A percentile compares a stretch with the other conserved stretches of the same genome.
Evolutionary conservation across 2,329 filamentous ascomycete genomes (phyloP).

Genomic region (Cladobotryum protrusum): DNA sequence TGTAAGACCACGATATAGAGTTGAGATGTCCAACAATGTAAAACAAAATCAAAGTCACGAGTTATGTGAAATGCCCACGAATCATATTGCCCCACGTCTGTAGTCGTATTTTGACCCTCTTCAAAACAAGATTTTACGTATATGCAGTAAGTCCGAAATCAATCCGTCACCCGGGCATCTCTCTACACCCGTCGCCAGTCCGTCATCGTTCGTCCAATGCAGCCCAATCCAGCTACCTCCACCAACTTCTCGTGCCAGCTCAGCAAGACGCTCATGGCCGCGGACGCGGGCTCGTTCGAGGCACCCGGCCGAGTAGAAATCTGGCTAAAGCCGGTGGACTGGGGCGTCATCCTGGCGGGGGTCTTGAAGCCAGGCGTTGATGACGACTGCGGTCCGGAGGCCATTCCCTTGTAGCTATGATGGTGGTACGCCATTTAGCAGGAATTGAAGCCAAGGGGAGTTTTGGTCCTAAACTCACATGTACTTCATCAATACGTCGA

Average conservation of each 20-base stretch:
- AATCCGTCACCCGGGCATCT: not conserved
- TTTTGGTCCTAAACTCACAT: slow-evolving; percentile 52
- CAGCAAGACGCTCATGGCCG: slow-evolving; percentile 91
- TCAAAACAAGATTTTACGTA: no score
- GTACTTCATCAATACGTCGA: slow-evolving; percentile 97
- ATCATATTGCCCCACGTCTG: not conserved
- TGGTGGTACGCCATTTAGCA: not conserved
- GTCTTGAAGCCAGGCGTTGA: slow-evolving; percentile 34
- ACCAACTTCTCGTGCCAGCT: slow-evolving; percentile 99
- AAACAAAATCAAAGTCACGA: no score
- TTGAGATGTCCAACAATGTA: no score
- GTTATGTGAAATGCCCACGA: not conserved
- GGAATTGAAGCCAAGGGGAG: not conserved
- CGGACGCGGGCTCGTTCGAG: slow-evolving; percentile 63
- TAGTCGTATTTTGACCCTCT: not conserved
- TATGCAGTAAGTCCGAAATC: no score
- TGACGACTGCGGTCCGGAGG: slow-evolving; percentile 30
- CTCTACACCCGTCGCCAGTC: slow-evolving; percentile 72
- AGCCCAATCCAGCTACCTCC: slow-evolving; percentile 84
- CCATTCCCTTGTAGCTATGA: slow-evolving; percentile 85
- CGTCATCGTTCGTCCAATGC: slow-evolving; percentile 91
- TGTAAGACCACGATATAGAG: no score
- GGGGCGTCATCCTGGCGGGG: slow-evolving; percentile 52
- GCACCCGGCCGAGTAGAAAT: slow-evolving; percentile 50
- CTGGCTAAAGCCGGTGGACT: slow-evolving; percentile 78